phyloP scores from a whole-genome alignment of 2,329 filamentous ascomycete species.

The Fonsecaea nubica region DNA sequence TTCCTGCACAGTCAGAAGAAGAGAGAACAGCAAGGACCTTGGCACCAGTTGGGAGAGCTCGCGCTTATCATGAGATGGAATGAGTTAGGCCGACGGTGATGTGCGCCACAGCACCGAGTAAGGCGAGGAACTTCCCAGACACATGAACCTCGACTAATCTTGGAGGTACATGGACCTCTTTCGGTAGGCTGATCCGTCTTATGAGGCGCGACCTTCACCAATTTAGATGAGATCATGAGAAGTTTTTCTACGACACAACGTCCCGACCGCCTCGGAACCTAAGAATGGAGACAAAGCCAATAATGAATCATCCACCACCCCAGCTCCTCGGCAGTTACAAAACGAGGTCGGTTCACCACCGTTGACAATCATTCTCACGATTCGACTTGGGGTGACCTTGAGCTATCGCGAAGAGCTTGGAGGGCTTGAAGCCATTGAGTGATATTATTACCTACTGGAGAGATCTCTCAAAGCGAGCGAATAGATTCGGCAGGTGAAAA shows the following conservation, averaged over 20 bases:
- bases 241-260: neutral
- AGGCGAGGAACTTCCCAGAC: neutral
- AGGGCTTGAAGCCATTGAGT: constrained; percentile 9
- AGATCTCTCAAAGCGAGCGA: neutral
- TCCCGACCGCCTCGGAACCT: neutral
- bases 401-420: neutral
- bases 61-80: neutral
- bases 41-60: neutral
- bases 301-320: neutral
- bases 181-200: constrained; percentile 13
- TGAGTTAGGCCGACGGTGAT: constrained; percentile 1
- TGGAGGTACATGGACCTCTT: constrained; percentile 2
- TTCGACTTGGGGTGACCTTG: neutral
- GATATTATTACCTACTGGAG: constrained; percentile 2
- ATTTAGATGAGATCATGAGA: constrained; percentile 18
- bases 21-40: neutral
- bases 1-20: neutral
- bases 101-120: neutral
- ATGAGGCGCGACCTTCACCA: constrained; percentile 3
- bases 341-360: neutral
- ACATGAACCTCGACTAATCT: neutral
- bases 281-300: constrained; percentile 3
- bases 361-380: neutral
- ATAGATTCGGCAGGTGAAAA: constrained; percentile 1
- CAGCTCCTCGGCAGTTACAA: constrained; percentile 9